Evolutionary conservation across 495 filamentous ascomycete genomes (phyloP).

Genomic region (Penicillium alfredii): DNA sequence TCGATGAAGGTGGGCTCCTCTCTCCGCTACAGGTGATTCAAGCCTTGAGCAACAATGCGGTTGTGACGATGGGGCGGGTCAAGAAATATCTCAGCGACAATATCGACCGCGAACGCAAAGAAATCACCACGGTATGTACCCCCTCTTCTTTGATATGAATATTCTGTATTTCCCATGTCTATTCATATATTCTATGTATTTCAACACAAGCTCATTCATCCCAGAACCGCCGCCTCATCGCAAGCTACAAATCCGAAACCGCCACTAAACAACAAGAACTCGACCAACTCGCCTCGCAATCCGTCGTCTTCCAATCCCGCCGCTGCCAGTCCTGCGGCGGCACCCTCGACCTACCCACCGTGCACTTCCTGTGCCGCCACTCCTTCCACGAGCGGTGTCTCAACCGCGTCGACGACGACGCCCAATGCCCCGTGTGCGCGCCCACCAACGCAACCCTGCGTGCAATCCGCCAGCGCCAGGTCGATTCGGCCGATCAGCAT

Average conservation of each 20-base stretch:
- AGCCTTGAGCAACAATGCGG: conserved; percentile 73
- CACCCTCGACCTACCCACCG: conserved; percentile 73
- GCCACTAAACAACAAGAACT: conserved; percentile 72
- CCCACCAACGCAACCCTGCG: conserved; percentile 77
- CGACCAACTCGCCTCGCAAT: conserved; percentile 65
- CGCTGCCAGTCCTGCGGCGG: conserved; percentile 74
- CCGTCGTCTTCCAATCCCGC: conserved; percentile 82
- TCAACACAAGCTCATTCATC: conserved; percentile 10
- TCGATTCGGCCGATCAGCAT: conserved; percentile 82
- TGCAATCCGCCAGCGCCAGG: conserved; percentile 78
- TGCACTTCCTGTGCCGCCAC: conserved; percentile 96
- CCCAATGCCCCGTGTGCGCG: conserved; percentile 81
- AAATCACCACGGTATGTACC: conserved; percentile 60
- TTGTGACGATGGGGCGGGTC: conserved; percentile 95
- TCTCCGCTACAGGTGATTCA: conserved; percentile 96
- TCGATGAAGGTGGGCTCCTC: conserved; percentile 87
- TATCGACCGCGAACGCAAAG: conserved; percentile 78
- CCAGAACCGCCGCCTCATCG: conserved; percentile 74
- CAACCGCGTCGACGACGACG: conserved; percentile 56
- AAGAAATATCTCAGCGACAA: conserved; percentile 86
- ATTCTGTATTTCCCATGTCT: too few species aligned
- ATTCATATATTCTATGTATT: too few species aligned
- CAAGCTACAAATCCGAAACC: conserved; percentile 82
- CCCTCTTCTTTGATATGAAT: background rate
- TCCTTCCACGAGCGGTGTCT: conserved; percentile 89